Evolutionary conservation across 768 basidiomycete species (phyloP), one percentile per base, ranked within the genome.

Genomic region (Guyanaporus albipodus): DNA sequence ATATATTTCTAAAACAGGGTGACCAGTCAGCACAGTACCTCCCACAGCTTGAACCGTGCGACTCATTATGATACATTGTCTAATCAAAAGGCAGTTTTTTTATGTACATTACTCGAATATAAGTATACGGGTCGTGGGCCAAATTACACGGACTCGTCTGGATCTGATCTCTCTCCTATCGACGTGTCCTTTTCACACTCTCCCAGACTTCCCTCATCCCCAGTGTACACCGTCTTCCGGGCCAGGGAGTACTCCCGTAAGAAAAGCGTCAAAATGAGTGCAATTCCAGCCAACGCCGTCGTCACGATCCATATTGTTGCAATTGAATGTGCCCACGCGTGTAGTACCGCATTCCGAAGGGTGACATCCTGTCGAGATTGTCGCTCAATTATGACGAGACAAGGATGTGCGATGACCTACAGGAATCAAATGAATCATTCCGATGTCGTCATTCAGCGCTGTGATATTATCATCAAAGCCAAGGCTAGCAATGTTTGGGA

Each of bases 241-340:
- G 77, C 64, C 18, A 87, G 66, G 19, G 80, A 73, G 62, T 87
- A 87, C 26, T 71, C 70, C 37, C 79, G 73, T 18, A 89, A 46
- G 54, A 83, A 75, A 27, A 85, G 54, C 15, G 76, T 59, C 49
- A 72, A 46, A 26, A 85, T 52, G 46, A 85, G 75, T 32, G 74
- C 71, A 24, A 70, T 70, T 11, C 78, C 80, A 6, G 77, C 44
- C 31, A 87, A 66, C 0, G 80, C 83, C 9, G 80, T 81, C 63
- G 73, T 73, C 6, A 82, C 78, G 26, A 85, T 52, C 85, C 85
- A 87, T 19, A 87, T 79, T 36, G 54, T 68, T 52, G 75, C 74
- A 24, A 88, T 80, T 4, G 83, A 79, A 24, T 71, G 70, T n/a
- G 85, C 73, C 64, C 79, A 87, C 0, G 83, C 83, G 48, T 85